Conservation (phyloP, 306 rosid species). For the Malus orientalis region DNA sequence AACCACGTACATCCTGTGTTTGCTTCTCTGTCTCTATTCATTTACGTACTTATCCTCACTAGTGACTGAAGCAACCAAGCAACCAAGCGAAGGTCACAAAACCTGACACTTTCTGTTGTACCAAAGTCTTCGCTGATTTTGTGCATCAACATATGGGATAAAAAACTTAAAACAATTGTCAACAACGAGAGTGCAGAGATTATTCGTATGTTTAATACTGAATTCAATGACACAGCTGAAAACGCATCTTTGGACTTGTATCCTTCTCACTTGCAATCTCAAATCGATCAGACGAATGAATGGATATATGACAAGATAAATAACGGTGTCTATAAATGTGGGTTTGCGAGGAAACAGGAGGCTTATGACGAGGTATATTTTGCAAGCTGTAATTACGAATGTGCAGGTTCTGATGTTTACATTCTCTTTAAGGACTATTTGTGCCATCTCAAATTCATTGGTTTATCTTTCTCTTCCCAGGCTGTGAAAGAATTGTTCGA, state of each 20-base stretch:
- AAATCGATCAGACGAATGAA: slow-evolving; percentile 59
- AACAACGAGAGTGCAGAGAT: slow-evolving; percentile 89
- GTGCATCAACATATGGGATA: too few species aligned
- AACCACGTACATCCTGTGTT: too few species aligned
- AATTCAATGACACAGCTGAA: slow-evolving; percentile 68
- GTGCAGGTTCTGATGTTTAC: background rate
- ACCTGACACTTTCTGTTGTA: too few species aligned
- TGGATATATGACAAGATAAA: slow-evolving; percentile 65
- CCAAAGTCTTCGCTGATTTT: too few species aligned
- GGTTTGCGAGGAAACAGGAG: slow-evolving; percentile 77
- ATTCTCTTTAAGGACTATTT: background rate
- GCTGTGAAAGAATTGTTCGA: slow-evolving; percentile 61
- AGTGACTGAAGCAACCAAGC: too few species aligned
- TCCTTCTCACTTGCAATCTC: slow-evolving; percentile 59
- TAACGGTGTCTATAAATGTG: slow-evolving; percentile 89
- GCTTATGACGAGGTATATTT: slow-evolving; percentile 63
- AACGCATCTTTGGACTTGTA: slow-evolving; percentile 67
- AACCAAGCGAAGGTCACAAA: too few species aligned
- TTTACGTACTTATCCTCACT: too few species aligned
- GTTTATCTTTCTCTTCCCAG: slow-evolving; percentile 34
- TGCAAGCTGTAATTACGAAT: background rate
- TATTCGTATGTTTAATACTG: slow-evolving; percentile 83
- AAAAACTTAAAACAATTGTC: slow-evolving; percentile 80
- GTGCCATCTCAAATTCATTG: background rate
- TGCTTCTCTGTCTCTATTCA: too few species aligned